Conservation (phyloP, 2,329 filamentous ascomycete genomes). For the Fusarium clavum region DNA sequence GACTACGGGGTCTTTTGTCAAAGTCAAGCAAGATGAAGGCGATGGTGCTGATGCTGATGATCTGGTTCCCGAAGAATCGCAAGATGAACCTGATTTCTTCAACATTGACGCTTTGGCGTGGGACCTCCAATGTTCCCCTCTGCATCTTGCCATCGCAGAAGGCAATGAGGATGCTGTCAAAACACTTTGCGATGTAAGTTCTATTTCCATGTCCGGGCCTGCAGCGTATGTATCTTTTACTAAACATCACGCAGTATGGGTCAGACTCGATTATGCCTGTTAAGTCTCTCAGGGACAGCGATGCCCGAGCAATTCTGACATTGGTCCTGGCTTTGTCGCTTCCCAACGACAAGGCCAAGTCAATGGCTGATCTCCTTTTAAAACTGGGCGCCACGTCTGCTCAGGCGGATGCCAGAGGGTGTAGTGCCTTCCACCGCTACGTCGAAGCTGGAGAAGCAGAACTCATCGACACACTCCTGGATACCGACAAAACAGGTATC, state of each 20-base stretch:
- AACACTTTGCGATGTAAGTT: slow-evolving; percentile 69
- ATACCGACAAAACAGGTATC: slow-evolving; percentile 70
- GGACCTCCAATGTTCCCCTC: slow-evolving; percentile 78
- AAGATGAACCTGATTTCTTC: slow-evolving; percentile 81
- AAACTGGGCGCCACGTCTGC: slow-evolving; percentile 77
- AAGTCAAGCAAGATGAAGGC: slow-evolving; percentile 64
- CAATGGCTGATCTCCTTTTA: slow-evolving; percentile 74
- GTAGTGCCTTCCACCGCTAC: slow-evolving; percentile 75
- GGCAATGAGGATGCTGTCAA: slow-evolving; percentile 78
- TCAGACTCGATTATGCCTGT: slow-evolving; percentile 81
- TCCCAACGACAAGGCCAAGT: slow-evolving; percentile 69
- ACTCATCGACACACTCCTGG: slow-evolving; percentile 61
- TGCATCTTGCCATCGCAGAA: slow-evolving; percentile 82
- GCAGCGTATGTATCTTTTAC: neutral
- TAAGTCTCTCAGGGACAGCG: slow-evolving; percentile 69
- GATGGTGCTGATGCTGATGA: slow-evolving; percentile 47
- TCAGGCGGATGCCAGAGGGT: slow-evolving; percentile 74
- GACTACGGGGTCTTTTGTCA: slow-evolving; percentile 80
- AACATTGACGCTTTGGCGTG: slow-evolving; percentile 83
- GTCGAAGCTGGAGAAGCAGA: slow-evolving; percentile 62
- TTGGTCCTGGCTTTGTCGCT: slow-evolving; percentile 75
- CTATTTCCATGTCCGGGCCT: neutral
- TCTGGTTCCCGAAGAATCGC: slow-evolving; percentile 63
- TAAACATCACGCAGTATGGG: slow-evolving; percentile 68
- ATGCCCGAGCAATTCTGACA: slow-evolving; percentile 73